Conservation (phyloP, 768 basidiomycete genomes). For the Melanogaster broomeanus region DNA sequence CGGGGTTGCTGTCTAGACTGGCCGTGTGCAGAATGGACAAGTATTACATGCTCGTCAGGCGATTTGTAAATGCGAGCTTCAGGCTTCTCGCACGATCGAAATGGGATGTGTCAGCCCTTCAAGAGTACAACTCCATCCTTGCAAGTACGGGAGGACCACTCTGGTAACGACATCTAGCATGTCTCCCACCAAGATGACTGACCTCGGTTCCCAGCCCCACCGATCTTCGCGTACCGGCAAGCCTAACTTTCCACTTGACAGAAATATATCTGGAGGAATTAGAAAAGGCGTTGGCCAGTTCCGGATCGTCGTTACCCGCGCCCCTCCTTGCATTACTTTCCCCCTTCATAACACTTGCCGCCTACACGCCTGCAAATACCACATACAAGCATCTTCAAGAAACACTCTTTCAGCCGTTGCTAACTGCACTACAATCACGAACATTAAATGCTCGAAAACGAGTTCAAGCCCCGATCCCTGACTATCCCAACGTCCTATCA, state of each 20-base stretch:
- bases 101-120: slow-evolving; percentile 62
- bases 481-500: slow-evolving; percentile 46
- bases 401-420: slow-evolving; percentile 68
- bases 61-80: slow-evolving; percentile 86
- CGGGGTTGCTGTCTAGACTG: slow-evolving; percentile 4
- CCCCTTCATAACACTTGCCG: slow-evolving; percentile 75
- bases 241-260: slow-evolving; percentile 82
- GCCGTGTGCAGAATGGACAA: slow-evolving; percentile 79
- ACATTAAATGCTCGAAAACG: slow-evolving; percentile 49
- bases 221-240: slow-evolving; percentile 72
- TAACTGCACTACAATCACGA: slow-evolving; percentile 49
- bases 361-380: slow-evolving; percentile 60
- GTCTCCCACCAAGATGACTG: slow-evolving; percentile 3
- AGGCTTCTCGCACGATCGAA: slow-evolving; percentile 66
- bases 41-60: slow-evolving; percentile 92
- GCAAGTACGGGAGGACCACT: slow-evolving; percentile 73
- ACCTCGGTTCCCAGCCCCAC: slow-evolving; percentile 48
- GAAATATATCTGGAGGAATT: slow-evolving; percentile 93
- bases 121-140: slow-evolving; percentile 72
- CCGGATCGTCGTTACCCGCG: slow-evolving; percentile 35
- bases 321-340: slow-evolving; percentile 56
- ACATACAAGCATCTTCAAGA: slow-evolving; percentile 76
- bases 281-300: slow-evolving; percentile 55
- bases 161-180: slow-evolving; percentile 47
- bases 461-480: slow-evolving; percentile 31